Evolutionary conservation across 768 basidiomycete genomes (phyloP).

Genomic region (Tulasnella sp.): DNA sequence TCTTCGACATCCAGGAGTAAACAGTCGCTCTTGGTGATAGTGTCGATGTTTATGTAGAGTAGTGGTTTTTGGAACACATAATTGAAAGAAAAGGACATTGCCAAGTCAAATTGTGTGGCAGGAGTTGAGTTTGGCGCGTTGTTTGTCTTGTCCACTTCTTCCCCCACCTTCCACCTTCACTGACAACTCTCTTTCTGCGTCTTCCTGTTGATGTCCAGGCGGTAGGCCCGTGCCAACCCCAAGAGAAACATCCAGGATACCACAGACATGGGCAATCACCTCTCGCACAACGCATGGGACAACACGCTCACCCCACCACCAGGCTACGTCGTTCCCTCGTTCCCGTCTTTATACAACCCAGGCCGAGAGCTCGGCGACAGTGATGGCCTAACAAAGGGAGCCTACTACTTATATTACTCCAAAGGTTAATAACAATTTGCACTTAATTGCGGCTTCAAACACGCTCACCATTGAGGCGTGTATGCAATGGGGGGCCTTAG

Average conservation of each 20-base stretch:
- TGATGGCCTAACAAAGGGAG: background rate
- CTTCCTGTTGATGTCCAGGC: no score
- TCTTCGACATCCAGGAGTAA: constrained; percentile 14
- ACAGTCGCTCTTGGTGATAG: no score
- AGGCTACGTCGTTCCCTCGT: constrained; percentile 14
- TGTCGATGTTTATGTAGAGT: no score
- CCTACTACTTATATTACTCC: constrained; percentile 14
- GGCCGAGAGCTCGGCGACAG: constrained; percentile 6
- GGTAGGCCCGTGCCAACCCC: no score
- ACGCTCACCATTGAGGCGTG: background rate
- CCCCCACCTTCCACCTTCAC: no score
- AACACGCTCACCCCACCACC: constrained; percentile 14
- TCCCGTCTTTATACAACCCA: constrained; percentile 15
- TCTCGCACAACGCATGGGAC: background rate
- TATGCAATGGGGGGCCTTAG: background rate
- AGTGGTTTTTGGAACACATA: no score
- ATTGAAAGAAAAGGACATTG: no score
- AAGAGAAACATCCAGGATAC: no score
- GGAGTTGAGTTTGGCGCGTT: no score
- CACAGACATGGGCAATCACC: background rate
- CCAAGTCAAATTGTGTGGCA: no score
- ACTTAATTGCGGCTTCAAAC: background rate
- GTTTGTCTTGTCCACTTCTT: no score
- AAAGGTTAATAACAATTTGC: background rate
- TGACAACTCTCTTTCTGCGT: no score